phyloP scores from a whole-genome alignment of 208 protist species.

The Vickermania spadyakhi region DNA sequence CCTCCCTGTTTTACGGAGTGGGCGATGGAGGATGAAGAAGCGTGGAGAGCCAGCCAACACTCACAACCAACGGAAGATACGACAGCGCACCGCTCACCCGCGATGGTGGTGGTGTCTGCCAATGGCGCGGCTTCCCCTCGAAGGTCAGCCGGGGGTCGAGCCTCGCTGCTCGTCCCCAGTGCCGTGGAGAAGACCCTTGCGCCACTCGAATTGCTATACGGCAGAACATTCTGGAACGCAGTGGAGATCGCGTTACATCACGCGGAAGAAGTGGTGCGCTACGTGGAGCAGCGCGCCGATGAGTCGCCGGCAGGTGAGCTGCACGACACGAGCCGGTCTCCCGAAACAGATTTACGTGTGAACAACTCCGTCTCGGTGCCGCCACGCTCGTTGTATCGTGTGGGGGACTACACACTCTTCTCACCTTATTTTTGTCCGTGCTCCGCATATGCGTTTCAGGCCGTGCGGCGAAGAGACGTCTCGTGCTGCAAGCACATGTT shows the following conservation, averaged over 20 bases:
- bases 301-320: background rate
- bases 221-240: constrained; percentile 62
- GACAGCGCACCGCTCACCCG: background rate
- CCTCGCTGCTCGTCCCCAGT: too few relatives aligned
- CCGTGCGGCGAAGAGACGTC: constrained; percentile 56
- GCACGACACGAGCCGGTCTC: background rate
- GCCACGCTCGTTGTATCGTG: constrained; percentile 45
- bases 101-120: background rate
- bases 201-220: constrained; percentile 63
- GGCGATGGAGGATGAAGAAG: too few relatives aligned
- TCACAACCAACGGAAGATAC: too few relatives aligned
- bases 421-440: constrained; percentile 78
- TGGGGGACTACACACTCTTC: constrained; percentile 65
- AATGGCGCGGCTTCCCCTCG: constrained; percentile 7
- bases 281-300: constrained; percentile 19
- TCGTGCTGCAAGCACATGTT: constrained; percentile 82
- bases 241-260: constrained; percentile 70
- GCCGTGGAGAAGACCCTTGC: constrained; percentile 49
- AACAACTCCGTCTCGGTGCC: background rate
- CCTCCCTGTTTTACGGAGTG: too few relatives aligned
- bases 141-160: too few relatives aligned
- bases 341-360: background rate
- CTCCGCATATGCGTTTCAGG: constrained; percentile 64
- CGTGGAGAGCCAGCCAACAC: too few relatives aligned
- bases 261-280: constrained; percentile 48